Evolutionary conservation across 2,329 filamentous ascomycete genomes (phyloP).

Genomic region (Tolypocladium inflatum): DNA sequence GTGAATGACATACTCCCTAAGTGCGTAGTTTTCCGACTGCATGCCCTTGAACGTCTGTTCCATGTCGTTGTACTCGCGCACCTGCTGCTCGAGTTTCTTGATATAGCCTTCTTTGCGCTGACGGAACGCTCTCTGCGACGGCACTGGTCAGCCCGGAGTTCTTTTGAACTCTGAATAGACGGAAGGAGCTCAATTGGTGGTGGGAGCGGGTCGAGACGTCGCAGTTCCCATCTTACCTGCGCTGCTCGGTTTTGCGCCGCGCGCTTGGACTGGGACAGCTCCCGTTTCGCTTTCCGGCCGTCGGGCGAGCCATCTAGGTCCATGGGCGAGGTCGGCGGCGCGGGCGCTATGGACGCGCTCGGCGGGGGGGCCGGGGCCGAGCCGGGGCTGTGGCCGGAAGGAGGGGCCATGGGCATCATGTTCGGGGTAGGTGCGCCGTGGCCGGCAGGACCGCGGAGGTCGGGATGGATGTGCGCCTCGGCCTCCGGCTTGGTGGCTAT

Average conservation of each 20-base stretch:
- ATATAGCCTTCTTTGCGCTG: constrained; percentile 98
- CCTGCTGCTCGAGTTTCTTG: constrained; percentile 91
- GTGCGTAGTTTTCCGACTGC: constrained; percentile 79
- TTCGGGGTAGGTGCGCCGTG: constrained; percentile 16
- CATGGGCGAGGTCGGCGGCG: constrained; percentile 15
- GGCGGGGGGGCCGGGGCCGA: constrained; percentile 15
- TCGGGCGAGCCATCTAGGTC: constrained; percentile 28
- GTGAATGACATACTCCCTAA: constrained; percentile 87
- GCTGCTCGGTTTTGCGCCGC: constrained; percentile 94
- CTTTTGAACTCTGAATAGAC: neutral
- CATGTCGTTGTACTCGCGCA: constrained; percentile 68
- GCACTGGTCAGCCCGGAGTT: neutral
- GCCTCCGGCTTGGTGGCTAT: constrained; percentile 25
- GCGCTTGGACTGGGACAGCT: constrained; percentile 90
- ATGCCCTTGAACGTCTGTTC: constrained; percentile 71
- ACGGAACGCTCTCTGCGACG: constrained; percentile 75
- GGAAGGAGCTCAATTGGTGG: neutral
- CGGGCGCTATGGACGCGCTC: constrained; percentile 19
- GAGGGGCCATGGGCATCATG: constrained; percentile 29
- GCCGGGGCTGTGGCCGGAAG: constrained; percentile 20
- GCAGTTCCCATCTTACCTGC: constrained; percentile 56
- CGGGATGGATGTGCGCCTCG: constrained; percentile 39
- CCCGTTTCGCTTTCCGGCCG: constrained; percentile 73
- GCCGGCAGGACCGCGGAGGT: constrained; percentile 26
- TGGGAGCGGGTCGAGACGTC: neutral